phyloP scores from a whole-genome alignment of 768 basidiomycete genomes.

The Crucibulum laeve region DNA sequence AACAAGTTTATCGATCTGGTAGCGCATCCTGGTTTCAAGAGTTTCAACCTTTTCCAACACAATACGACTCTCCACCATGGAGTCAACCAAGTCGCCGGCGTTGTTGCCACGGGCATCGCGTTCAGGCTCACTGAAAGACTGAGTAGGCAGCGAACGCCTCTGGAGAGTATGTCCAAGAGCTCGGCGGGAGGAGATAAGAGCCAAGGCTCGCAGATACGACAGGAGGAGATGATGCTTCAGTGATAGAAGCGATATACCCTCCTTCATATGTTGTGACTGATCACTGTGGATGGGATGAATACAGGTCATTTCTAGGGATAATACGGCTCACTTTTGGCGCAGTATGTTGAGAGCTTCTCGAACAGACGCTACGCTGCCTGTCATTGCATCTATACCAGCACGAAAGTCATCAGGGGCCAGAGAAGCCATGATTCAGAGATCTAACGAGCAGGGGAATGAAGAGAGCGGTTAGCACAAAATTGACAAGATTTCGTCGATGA shows the following conservation, averaged over 20 bases:
- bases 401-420: constrained; percentile 15
- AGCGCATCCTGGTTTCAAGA: constrained; percentile 83
- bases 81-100: constrained; percentile 76
- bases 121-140: constrained; percentile 48
- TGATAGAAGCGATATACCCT: constrained; percentile 89
- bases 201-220: constrained; percentile 81
- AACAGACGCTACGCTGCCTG: constrained; percentile 54
- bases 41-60: constrained; percentile 86
- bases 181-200: constrained; percentile 69
- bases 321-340: neutral
- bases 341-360: constrained; percentile 40
- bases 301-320: neutral
- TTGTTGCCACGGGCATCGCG: constrained; percentile 51
- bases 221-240: constrained; percentile 83
- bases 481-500: constrained; percentile 8
- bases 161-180: constrained; percentile 60
- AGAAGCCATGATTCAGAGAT: neutral
- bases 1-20: constrained; percentile 95
- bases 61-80: constrained; percentile 73
- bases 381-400: constrained; percentile 50
- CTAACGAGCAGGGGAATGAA: constrained; percentile 5
- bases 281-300: constrained; percentile 8
- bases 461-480: constrained; percentile 3
- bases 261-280: constrained; percentile 43
- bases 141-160: constrained; percentile 40